Base-by-base conservation (phyloP, 2,329 filamentous ascomycete species). In the Fusarium tupiense region DNA sequence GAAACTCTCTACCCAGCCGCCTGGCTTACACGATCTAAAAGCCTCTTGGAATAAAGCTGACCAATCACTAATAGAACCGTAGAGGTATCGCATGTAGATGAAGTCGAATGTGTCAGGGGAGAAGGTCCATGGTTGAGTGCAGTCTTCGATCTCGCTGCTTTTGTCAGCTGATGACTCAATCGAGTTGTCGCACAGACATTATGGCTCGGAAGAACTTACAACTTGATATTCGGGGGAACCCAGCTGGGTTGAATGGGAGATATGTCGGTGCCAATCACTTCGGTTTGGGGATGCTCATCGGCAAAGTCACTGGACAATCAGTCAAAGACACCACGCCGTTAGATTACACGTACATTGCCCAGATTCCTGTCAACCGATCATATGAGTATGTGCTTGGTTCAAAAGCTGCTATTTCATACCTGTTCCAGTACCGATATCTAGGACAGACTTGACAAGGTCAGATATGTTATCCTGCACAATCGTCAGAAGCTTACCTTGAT, bases 51-150 rank as follows among this genome's bases (percentile, higher is more conserved):
- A 66, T 10, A 67, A 14, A 0, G 52, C 31, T 8, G 44, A 33
- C 64, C 64, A 67, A 0, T 67, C 64, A 8, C 46, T 33, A 5
- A 67, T 67, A 5, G 61, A 66, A 5, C 64, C 64, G 8, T 47
- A 66, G 5, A 67, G 33, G 20, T 67, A 67, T 13, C 64, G 26
- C 61, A 67, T 66, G 17, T 67, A 40, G 13, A 67, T 26, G 3
- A 66, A 67, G 6, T 66, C 61, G 7, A 67, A 49, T 14, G 64
- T 52, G 5, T 44, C 8, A 5, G 61, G 20, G 2, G 61, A 29
- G 8, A 67, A 67, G 9, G 64, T 67, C 64, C 64, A 67, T 16
- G 63, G 44, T 19, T 67, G 61, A 7, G 61, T 67, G 11, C 64
- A 67, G 35, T 67, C 64, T 22, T 67, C 64, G 1, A 67, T 67